Evolutionary conservation across 2,329 filamentous ascomycete genomes (phyloP), one percentile per base, ranked within the genome.

Genomic region (Aspergillus glaucus): DNA sequence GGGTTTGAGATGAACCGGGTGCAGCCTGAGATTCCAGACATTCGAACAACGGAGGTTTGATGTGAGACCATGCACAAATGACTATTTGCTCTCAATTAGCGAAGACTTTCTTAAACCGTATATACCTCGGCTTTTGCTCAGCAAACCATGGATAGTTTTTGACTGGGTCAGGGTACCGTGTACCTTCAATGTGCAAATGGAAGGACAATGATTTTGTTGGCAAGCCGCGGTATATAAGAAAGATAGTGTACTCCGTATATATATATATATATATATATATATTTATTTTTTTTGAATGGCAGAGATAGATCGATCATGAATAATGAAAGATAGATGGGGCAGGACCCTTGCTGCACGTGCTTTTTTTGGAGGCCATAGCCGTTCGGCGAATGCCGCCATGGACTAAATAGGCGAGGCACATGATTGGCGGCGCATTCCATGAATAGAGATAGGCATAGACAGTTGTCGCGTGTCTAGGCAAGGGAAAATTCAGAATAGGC

Each of bases 1-100:
- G 80, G 80, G 0, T 84, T 81, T 67, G 69, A 66, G 43, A 66
- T 70, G 22, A 58, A 59, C 32, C 55, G 53, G 17, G 54, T 68
- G 30, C 64, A 63, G 26, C 60, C 59, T 2, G 53, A 60, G 12
- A 45, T 50, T 3, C 45, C 49, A 5, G 56, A 50, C 7, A 51
- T 57, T 22, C 45, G 50, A 8, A 52, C 37, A 12, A 30, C 9
- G 9, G 26, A 30, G 26, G 26, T 30, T 12, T 30, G 26, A 30
- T 12, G 26, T 30, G 26, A 30, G 4, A 12, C 26, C 10, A 30
- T 41, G 54, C 59, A 17, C 62, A 53, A 14, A 6, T 24, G 24
- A 8, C 44, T 24, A 26, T 44, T 12, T 43, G n/a, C 24, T 17
- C 17, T 17, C 17, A 44, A 30, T 30, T 32, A 34, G n/a, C 17